Evolutionary conservation across 306 rosid species (phyloP).

Genomic region (Sesbania bispinosa): DNA sequence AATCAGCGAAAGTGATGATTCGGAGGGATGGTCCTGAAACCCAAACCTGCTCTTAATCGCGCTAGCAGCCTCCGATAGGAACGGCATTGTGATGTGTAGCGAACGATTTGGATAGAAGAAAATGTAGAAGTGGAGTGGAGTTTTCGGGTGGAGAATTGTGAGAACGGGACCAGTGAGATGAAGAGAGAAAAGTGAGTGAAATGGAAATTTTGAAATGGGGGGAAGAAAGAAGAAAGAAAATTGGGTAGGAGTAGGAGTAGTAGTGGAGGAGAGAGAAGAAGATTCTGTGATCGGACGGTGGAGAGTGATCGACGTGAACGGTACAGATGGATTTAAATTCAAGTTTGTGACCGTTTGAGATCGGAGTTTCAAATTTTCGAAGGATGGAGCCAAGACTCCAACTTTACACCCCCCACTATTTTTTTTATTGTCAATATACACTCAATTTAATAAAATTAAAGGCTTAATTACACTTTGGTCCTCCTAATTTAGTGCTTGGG

Average conservation of each 20-base stretch:
- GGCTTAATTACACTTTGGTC: too few species aligned
- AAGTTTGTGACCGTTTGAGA: conserved; percentile 48
- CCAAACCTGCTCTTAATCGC: conserved; percentile 87
- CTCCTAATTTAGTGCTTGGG: too few species aligned
- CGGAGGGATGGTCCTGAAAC: conserved; percentile 65
- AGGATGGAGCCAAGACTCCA: conserved; percentile 31
- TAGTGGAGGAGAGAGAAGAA: conserved; percentile 14
- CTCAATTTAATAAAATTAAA: too few species aligned
- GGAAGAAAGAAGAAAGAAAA: background rate
- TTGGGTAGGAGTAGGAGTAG: background rate
- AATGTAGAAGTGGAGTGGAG: background rate
- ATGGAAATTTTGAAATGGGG: background rate
- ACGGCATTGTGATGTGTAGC: conserved; percentile 45
- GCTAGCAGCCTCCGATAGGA: conserved; percentile 77
- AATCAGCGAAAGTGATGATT: conserved; percentile 34
- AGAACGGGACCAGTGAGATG: background rate
- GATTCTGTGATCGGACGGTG: conserved; percentile 35
- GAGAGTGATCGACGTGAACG: conserved; percentile 30
- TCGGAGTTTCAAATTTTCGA: conserved; percentile 39
- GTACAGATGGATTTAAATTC: conserved; percentile 28
- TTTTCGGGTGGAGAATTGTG: background rate
- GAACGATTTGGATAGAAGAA: background rate
- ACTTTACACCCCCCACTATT: background rate
- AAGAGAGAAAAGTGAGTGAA: background rate
- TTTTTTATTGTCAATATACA: too few species aligned